Base-by-base conservation (phyloP, 1,284 basidiomycete species). In the Mycosarcoma maydis region DNA sequence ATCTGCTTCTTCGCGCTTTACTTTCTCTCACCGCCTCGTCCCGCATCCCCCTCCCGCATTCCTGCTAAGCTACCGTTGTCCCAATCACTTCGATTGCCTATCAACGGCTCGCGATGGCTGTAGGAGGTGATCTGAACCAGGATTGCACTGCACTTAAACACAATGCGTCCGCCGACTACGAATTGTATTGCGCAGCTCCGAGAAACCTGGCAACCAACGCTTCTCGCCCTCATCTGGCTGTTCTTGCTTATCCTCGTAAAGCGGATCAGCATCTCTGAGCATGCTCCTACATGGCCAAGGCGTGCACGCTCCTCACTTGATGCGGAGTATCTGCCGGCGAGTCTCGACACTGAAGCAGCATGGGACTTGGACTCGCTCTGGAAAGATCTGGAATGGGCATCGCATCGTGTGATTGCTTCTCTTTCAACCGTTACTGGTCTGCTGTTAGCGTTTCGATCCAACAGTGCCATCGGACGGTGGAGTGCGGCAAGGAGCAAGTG, bases 381-480 rank as follows among this genome's bases (percentile, higher is more conserved):
- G 67, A 56, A 44, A 17, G 55, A 64, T 32, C 34, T 57, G 37
- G 67, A 71, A 11, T 71, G 67, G 67, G 49, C 61, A 2, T 48
- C 67, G 3, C 46, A 45, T 14, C 56, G 67, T 9, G 27, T 71
- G 29, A 56, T 66, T 14, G 56, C 49, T 4, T 65, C 60, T 14
- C 45, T 71, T 2, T 59, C 56, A 20, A 61, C 57, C n/a, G 67
- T 71, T 16, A 71, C 67, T 0, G 67, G 67, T 3, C 36, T 72
- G 16, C 32, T 72, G 29, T 44, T 72, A 13, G 70, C 70, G 0
- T 72, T 72, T 20, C 44, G 70, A 11, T 62, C 55, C 17, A 72
- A 72, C 43, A 64, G 58, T 19, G 64, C 70, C 2, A 59, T 65
- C 19, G 64, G 62, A 6, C 26, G 70, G 6, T 72, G 70, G 70